phyloP scores from a whole-genome alignment of 495 filamentous ascomycete genomes.

The Penicillium verhagenii region DNA sequence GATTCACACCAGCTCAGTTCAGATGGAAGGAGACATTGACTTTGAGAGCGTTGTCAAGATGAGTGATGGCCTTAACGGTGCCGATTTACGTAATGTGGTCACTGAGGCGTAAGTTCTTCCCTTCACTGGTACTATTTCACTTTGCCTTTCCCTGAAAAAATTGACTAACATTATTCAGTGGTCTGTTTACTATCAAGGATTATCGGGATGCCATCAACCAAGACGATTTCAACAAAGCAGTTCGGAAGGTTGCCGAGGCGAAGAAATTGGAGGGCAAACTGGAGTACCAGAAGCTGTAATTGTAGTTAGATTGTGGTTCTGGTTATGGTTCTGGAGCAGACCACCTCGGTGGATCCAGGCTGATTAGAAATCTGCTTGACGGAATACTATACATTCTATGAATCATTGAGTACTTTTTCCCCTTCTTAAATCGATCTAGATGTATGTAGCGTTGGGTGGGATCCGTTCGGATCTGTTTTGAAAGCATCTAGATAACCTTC shows the following conservation, averaged over 20 bases:
- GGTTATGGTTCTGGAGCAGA: conserved; percentile 9
- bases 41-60: conserved; percentile 99
- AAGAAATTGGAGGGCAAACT: conserved; percentile 99
- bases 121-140: too few relatives aligned
- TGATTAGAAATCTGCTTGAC: conserved; percentile 16
- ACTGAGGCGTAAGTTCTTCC: conserved; percentile 80
- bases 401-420: background rate
- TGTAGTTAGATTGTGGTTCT: too few relatives aligned
- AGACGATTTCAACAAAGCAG: conserved; percentile 98
- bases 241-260: conserved; percentile 91
- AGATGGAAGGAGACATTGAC: conserved; percentile 93
- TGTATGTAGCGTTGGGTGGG: too few relatives aligned
- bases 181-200: conserved; percentile 96
- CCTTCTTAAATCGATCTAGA: too few relatives aligned
- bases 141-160: too few relatives aligned
- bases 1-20: conserved; percentile 87
- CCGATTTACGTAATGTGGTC: conserved; percentile 95
- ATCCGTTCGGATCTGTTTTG: too few relatives aligned
- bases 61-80: conserved; percentile 96
- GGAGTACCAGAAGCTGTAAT: conserved; percentile 95
- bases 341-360: conserved; percentile 8
- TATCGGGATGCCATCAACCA: conserved; percentile 94
- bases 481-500: too few relatives aligned
- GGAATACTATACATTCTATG: conserved; percentile 18
- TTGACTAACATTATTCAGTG: conserved; percentile 54